A percentile compares a stretch with the other conserved stretches of the same genome.
Conservation (phyloP, 1,139 yeast species). For the Meyerozyma carpophila region DNA sequence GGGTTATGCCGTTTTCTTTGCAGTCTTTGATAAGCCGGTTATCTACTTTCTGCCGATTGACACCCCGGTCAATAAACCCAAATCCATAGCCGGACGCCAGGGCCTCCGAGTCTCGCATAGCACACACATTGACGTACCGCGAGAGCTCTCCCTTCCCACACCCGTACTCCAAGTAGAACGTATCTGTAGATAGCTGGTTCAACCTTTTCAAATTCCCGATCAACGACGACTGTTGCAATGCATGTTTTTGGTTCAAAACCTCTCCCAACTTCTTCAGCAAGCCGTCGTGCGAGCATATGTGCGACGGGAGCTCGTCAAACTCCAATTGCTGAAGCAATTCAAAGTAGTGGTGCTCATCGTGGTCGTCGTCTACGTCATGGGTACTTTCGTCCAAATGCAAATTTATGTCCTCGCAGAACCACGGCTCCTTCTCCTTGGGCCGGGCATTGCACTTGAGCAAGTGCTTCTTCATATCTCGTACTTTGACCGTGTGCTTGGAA, state of each 20-base stretch:
- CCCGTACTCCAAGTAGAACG: conserved; percentile 71
- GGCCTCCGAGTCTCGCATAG: conserved; percentile 18
- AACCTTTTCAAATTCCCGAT: conserved; percentile 58
- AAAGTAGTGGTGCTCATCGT: conserved; percentile 15
- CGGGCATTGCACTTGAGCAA: conserved; percentile 55
- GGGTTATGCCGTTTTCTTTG: conserved; percentile 17
- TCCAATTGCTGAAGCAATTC: conserved; percentile 14
- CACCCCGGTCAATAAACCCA: conserved; percentile 70
- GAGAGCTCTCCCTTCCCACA: conserved; percentile 87
- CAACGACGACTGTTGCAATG: conserved; percentile 75
- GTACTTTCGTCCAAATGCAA: conserved; percentile 4
- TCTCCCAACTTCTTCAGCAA: conserved; percentile 35
- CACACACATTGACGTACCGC: conserved; percentile 55
- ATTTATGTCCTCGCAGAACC: conserved; percentile 43
- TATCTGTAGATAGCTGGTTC: conserved; percentile 31
- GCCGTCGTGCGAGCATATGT: conserved; percentile 23
- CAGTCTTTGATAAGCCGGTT: conserved; percentile 56
- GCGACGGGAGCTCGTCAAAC: conserved; percentile 14
- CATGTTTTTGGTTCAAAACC: conserved; percentile 64
- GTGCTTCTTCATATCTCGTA: conserved; percentile 51
- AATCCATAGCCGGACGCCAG: conserved; percentile 31
- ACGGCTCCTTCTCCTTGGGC: conserved; percentile 29
- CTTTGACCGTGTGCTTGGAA: conserved; percentile 69
- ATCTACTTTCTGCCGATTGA: conserved; percentile 76
- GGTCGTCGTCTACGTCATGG: conserved; percentile 4